Evolutionary conservation across 2,329 filamentous ascomycete genomes (phyloP), one percentile per base, ranked within the genome.

Genomic region (Alternaria burnsii): DNA sequence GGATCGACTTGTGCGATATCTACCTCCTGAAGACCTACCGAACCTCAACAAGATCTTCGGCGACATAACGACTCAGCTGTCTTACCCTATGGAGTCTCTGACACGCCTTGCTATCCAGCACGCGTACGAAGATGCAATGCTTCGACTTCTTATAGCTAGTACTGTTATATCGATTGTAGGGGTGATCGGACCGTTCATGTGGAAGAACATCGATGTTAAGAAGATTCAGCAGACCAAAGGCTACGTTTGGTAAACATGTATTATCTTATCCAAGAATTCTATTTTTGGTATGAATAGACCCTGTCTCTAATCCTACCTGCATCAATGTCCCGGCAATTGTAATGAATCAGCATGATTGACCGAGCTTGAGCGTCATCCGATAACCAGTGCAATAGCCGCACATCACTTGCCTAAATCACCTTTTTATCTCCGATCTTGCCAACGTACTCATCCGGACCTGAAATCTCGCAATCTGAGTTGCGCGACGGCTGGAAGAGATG

Each of bases 41-140:
- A 80, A 77, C 30, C 52, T 66, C 20, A 26, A 60, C 5, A 63
- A 55, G 6, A 79, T 89, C 46, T 86, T 86, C 61, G 80, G 82
- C 32, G 81, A 82, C 65, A 68, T 89, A 26, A 79, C 79, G 1
- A 80, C 78, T 7, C 89, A 90, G 62, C 71, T 88, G 7, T 74
- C 73, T 7, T 89, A 87, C 66, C 76, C 78, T 0, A 63, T 80
- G 11, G 86, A 85, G 0, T 82, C 76, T 2, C 76, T 80, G 0
- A 82, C 80, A 18, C 76, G 88, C 5, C 68, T 78, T 2, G 76
- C 73, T 2, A 78, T 79, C 41, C 67, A 73, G 43, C 36, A 65
- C 9, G 71, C 75, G 0, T 79, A 78, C 36, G 59, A 57, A 28
- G 59, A 69, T 38, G 61, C 47, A 4, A 59, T 67, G 34, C 24